Evolutionary conservation across 768 basidiomycete species (phyloP).

Genomic region (Leccinum truebloodii): DNA sequence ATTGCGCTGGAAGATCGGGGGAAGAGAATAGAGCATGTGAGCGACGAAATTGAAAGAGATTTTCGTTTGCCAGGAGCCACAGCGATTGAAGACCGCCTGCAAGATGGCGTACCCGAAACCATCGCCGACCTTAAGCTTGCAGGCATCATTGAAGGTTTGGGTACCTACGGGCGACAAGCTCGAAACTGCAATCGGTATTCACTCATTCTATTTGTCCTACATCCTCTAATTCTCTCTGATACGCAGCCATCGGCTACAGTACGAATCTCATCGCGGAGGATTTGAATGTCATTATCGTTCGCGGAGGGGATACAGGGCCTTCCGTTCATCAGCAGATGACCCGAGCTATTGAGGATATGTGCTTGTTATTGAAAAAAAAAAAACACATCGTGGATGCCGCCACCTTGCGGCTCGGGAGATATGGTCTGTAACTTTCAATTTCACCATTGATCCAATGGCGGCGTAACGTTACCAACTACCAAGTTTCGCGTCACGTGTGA

Average conservation of each 20-base stretch:
- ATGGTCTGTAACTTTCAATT: not conserved
- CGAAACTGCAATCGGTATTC: conserved; percentile 88
- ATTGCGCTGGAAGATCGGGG: conserved; percentile 81
- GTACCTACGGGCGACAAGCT: conserved; percentile 98
- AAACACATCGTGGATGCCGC: conserved; percentile 5
- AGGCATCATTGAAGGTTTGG: conserved; percentile 91
- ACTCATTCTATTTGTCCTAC: not conserved
- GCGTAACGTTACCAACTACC: too few species aligned
- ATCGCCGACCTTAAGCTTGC: conserved; percentile 96
- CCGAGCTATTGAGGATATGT: conserved; percentile 64
- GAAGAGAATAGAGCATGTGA: conserved; percentile 71
- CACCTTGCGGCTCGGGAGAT: conserved; percentile 8
- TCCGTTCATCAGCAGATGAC: conserved; percentile 82
- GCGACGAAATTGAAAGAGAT: conserved; percentile 78
- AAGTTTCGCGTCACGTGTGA: too few species aligned
- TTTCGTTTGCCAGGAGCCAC: conserved; percentile 89
- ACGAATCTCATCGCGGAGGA: conserved; percentile 90
- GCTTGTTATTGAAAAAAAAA: too few species aligned
- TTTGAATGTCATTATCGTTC: conserved; percentile 92
- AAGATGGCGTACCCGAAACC: conserved; percentile 96
- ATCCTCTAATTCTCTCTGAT: conserved; percentile 7
- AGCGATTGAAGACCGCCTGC: conserved; percentile 96
- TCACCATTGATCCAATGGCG: too few species aligned
- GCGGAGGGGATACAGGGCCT: conserved; percentile 64
- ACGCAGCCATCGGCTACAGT: conserved; percentile 89